A percentile compares a stretch with the other conserved stretches of the same genome.
Conservation (phyloP, 169 alveolate genomes). For the Plasmodium gonderi region DNA sequence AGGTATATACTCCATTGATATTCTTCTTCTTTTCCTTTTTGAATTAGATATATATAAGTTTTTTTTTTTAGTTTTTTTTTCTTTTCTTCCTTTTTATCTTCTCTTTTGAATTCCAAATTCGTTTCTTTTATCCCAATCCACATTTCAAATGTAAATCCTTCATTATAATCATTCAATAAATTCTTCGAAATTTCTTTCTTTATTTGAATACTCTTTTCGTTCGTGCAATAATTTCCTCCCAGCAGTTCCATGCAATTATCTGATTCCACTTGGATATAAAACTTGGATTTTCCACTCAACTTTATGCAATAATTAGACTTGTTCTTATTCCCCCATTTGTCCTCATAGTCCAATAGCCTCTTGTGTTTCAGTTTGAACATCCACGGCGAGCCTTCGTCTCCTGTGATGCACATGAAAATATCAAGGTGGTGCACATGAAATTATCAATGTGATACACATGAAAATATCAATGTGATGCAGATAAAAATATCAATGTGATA, state of each 20-base stretch:
- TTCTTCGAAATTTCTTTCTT: conserved; percentile 39
- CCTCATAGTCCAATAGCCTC: conserved; percentile 2
- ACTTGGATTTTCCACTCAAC: conserved; percentile 28
- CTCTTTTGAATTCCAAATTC: background rate
- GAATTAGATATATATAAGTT: conserved; percentile 28
- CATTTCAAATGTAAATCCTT: conserved; percentile 72
- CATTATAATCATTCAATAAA: conserved; percentile 20
- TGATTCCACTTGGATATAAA: conserved; percentile 16
- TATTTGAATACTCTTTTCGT: conserved; percentile 34
- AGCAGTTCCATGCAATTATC: conserved; percentile 48
- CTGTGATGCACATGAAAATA: background rate
- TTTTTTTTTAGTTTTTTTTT: conserved; percentile 9
- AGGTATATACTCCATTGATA: conserved; percentile 31
- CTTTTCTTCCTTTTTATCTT: conserved; percentile 8
- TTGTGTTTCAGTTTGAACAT: background rate
- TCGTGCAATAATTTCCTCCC: conserved; percentile 63
- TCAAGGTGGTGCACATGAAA: background rate
- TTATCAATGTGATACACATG: background rate
- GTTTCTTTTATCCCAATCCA: conserved; percentile 57
- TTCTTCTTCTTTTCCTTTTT: conserved; percentile 25
- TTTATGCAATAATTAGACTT: conserved; percentile 29
- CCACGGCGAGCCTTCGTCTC: conserved; percentile 29
- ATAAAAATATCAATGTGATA: background rate
- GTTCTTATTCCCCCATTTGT: background rate
- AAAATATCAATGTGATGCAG: background rate